Conservation (phyloP, 1,139 yeast species). For the Geotrichum klebahnii region DNA sequence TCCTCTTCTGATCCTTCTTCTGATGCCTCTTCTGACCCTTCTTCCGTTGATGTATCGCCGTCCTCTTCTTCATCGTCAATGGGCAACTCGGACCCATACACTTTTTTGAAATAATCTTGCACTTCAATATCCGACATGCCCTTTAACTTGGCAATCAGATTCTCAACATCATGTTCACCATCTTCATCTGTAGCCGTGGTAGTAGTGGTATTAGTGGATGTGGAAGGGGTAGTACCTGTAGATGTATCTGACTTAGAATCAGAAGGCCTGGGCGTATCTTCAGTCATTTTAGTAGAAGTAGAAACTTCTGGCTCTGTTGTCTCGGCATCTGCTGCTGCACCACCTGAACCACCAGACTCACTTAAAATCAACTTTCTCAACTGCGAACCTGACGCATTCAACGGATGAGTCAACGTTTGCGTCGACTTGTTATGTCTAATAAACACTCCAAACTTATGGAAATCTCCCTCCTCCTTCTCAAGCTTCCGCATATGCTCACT, state of each 20-base stretch:
- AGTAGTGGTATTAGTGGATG: neutral
- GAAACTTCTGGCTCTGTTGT: neutral
- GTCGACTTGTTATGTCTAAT: constrained; percentile 20
- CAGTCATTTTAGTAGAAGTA: neutral
- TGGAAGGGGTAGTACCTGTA: too few relatives aligned
- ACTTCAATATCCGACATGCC: neutral
- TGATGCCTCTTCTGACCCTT: too few relatives aligned
- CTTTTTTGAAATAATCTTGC: neutral
- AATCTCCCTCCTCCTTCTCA: constrained; percentile 88
- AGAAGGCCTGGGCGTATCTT: too few relatives aligned
- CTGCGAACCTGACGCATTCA: constrained; percentile 3
- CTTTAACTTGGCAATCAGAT: neutral
- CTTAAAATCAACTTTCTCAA: neutral
- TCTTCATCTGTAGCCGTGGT: neutral
- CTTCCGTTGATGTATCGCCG: too few relatives aligned
- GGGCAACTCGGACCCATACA: too few relatives aligned
- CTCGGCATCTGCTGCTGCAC: neutral
- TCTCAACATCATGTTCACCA: neutral
- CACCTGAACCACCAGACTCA: constrained; percentile 1
- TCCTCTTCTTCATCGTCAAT: neutral
- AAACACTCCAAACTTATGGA: constrained; percentile 68
- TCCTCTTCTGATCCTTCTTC: too few relatives aligned
- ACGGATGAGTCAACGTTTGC: neutral
- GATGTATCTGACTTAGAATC: too few relatives aligned
- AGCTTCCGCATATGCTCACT: constrained; percentile 47